phyloP scores from a whole-genome alignment of 176 grass and related monocot species.

The Calamus simplicifolius region DNA sequence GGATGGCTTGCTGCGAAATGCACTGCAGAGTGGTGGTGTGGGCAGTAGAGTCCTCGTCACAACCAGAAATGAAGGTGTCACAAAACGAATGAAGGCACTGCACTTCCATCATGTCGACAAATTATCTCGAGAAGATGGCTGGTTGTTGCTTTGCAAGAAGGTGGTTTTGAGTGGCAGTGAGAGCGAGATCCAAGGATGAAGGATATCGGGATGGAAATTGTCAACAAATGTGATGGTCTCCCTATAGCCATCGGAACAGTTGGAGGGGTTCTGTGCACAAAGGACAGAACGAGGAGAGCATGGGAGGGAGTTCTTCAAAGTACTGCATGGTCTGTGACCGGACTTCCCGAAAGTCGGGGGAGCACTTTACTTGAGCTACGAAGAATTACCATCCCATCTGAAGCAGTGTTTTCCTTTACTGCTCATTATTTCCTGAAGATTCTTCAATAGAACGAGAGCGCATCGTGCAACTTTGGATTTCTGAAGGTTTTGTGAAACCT shows the following conservation, averaged over 20 bases:
- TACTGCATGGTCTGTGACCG: constrained; percentile 35
- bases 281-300: constrained; percentile 9
- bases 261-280: constrained; percentile 41
- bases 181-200: constrained; percentile 7
- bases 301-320: constrained; percentile 33
- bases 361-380: constrained; percentile 55
- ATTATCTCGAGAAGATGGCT: constrained; percentile 34
- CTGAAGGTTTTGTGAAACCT: constrained; percentile 44
- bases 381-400: constrained; percentile 53
- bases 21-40: constrained; percentile 18
- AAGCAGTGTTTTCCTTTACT: constrained; percentile 75
- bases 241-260: constrained; percentile 46
- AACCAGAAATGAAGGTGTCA: constrained; percentile 19
- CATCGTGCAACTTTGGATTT: constrained; percentile 51
- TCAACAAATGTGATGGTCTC: constrained; percentile 39
- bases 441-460: constrained; percentile 10
- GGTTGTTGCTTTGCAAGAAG: constrained; percentile 33
- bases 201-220: constrained; percentile 27
- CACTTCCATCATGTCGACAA: constrained; percentile 33
- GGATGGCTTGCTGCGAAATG: constrained; percentile 26
- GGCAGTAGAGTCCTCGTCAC: constrained; percentile 56
- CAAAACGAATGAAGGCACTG: constrained; percentile 34
- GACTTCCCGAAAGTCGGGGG: constrained; percentile 31
- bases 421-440: constrained; percentile 47
- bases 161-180: constrained; percentile 9